A percentile compares a stretch with the other conserved stretches of the same genome.
These are phyloP conservation scores for Aspergillus novofumigatus DNA, from an alignment of 2,329 filamentous ascomycete genomes.

Conservation along the genomic window DNA sequence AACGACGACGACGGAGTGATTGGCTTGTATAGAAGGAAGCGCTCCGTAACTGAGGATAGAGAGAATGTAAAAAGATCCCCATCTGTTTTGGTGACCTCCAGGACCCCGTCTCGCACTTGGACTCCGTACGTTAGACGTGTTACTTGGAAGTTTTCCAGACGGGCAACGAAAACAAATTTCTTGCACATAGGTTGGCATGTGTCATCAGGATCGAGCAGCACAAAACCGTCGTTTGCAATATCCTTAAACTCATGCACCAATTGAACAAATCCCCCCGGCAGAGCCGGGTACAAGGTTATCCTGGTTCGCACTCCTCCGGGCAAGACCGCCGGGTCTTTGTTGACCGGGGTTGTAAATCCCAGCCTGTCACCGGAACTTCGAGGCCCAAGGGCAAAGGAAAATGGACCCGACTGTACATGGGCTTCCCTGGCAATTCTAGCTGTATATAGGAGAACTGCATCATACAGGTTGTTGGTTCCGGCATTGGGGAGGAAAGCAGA, in stretches of 20 bases:
- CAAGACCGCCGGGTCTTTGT: neutral
- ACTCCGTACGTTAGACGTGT: too few species aligned
- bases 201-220: neutral
- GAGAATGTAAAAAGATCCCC: too few species aligned
- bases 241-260: neutral
- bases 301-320: neutral
- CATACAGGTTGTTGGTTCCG: too few species aligned
- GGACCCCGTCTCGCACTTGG: too few species aligned
- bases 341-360: neutral
- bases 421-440: slow-evolving; percentile 1
- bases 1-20: too few species aligned
- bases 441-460: neutral
- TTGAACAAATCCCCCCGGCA: neutral
- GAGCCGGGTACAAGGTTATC: neutral
- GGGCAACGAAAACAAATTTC: too few species aligned
- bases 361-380: neutral
- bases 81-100: neutral
- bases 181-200: neutral
- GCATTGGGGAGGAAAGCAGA: neutral
- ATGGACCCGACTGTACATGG: slow-evolving; percentile 4
- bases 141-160: too few species aligned
- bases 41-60: too few species aligned
- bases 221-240: neutral
- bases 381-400: slow-evolving; percentile 5
- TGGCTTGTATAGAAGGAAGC: too few species aligned